Percentiles rank a stretch among this genome's conserved stretches.
Evolutionary conservation across 2,329 filamentous ascomycete species (phyloP).

Genomic region (Acrocalymma vagum): DNA sequence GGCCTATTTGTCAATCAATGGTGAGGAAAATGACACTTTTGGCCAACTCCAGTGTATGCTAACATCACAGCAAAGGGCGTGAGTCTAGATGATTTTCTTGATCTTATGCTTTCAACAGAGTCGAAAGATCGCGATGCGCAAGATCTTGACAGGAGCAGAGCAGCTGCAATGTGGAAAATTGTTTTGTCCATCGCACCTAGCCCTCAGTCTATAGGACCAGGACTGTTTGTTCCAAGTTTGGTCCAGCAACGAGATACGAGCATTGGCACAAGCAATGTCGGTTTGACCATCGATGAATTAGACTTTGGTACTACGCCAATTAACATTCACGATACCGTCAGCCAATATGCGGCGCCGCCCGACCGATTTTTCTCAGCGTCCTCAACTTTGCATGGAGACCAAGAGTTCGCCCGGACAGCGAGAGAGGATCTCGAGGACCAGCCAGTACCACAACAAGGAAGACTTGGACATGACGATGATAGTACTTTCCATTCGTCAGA

Average conservation of each 20-base stretch:
- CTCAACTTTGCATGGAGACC: too few relatives aligned
- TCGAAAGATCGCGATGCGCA: background rate
- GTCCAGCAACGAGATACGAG: background rate
- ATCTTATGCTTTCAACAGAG: conserved; percentile 5
- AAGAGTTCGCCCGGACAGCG: too few relatives aligned
- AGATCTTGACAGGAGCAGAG: background rate
- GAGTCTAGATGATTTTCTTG: background rate
- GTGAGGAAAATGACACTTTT: background rate
- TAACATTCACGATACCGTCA: too few relatives aligned
- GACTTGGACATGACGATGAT: background rate
- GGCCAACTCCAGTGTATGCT: background rate
- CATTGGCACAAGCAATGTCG: background rate
- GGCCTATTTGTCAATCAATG: background rate
- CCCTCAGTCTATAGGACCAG: background rate
- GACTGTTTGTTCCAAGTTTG: background rate
- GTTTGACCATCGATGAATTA: background rate
- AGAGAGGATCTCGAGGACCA: too few relatives aligned
- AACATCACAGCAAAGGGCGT: background rate
- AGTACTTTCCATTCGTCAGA: background rate
- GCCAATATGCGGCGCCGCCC: too few relatives aligned
- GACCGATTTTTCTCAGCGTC: too few relatives aligned
- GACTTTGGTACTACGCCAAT: conserved; percentile 1
- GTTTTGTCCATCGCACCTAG: background rate
- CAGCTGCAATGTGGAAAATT: conserved; percentile 1
- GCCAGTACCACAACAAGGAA: too few relatives aligned